A percentile compares a stretch with the other conserved stretches of the same genome.
phyloP scores from a whole-genome alignment of 176 grass and related monocot genomes.

The Aegilops speltoides region DNA sequence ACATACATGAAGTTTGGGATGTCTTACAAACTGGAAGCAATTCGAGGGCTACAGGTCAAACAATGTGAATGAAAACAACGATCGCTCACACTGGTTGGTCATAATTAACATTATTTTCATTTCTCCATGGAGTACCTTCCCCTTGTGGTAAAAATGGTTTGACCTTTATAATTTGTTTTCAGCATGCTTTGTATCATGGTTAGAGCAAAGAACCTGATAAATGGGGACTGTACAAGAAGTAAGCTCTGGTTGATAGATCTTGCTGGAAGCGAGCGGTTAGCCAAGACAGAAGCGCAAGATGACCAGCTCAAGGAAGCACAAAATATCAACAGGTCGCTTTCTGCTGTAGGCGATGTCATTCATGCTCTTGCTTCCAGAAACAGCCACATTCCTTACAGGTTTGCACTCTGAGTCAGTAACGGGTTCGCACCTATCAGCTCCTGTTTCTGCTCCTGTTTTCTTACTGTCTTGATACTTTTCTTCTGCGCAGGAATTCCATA shows the following conservation, averaged over 20 bases:
- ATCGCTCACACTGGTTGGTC: slow-evolving; percentile 91
- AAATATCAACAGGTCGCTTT: slow-evolving; percentile 95
- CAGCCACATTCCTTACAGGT: slow-evolving; percentile 95
- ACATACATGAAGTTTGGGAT: slow-evolving; percentile 79
- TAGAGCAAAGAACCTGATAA: slow-evolving; percentile 75
- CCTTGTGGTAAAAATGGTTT: slow-evolving; percentile 12
- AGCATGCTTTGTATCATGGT: slow-evolving; percentile 94
- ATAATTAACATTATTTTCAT: neutral
- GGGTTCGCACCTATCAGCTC: neutral
- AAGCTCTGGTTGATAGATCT: slow-evolving; percentile 99
- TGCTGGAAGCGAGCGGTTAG: slow-evolving; percentile 91
- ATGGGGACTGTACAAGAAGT: slow-evolving; percentile 83
- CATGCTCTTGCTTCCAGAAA: slow-evolving; percentile 88
- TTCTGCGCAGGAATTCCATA: slow-evolving; percentile 81
- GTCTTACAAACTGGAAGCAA: slow-evolving; percentile 82
- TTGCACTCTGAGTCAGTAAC: slow-evolving; percentile 15
- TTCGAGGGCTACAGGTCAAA: slow-evolving; percentile 91
- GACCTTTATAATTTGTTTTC: slow-evolving; percentile 18
- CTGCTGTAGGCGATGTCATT: slow-evolving; percentile 94
- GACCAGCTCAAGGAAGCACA: slow-evolving; percentile 96
- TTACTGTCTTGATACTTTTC: slow-evolving; percentile 34
- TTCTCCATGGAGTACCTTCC: neutral
- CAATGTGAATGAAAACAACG: slow-evolving; percentile 96
- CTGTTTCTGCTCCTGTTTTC: too few relatives aligned
- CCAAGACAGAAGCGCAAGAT: slow-evolving; percentile 88